phyloP scores from a whole-genome alignment of 306 rosid species.

The Ochetophila trinervis region DNA sequence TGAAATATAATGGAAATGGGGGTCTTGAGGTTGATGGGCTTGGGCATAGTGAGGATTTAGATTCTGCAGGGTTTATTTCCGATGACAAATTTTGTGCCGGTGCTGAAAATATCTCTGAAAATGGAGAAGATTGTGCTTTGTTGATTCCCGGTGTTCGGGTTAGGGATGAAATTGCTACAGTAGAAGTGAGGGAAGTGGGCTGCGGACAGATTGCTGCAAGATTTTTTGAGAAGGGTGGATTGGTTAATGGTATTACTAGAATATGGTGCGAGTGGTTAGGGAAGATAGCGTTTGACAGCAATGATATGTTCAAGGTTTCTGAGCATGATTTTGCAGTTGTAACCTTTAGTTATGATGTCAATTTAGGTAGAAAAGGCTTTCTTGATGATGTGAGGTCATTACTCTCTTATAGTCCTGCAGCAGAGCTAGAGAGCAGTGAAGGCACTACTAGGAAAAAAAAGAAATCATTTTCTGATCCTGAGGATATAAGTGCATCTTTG shows the following conservation, averaged over 20 bases:
- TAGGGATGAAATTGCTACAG: constrained; percentile 51
- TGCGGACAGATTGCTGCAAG: constrained; percentile 71
- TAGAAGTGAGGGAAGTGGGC: constrained; percentile 54
- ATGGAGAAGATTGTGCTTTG: constrained; percentile 25
- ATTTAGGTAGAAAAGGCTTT: constrained; percentile 58
- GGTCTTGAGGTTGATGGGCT: constrained; percentile 20
- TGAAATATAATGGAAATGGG: constrained; percentile 8
- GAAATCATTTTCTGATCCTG: constrained; percentile 52
- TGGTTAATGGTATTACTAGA: constrained; percentile 47
- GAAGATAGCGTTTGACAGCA: constrained; percentile 27
- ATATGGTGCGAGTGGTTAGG: constrained; percentile 99
- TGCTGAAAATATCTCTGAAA: constrained; percentile 20
- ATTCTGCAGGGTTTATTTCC: constrained; percentile 24
- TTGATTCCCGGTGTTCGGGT: constrained; percentile 58
- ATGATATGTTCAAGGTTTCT: constrained; percentile 32
- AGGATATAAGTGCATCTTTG: constrained; percentile 45
- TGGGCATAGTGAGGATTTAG: constrained; percentile 19
- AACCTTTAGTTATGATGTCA: constrained; percentile 58
- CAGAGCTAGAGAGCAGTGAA: constrained; percentile 36
- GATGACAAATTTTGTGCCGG: constrained; percentile 32
- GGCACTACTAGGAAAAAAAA: constrained; percentile 46
- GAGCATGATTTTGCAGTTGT: constrained; percentile 62
- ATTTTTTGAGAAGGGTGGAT: constrained; percentile 45
- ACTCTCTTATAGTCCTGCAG: constrained; percentile 43
- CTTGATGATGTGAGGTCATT: constrained; percentile 50